phyloP scores from a whole-genome alignment of 2,329 filamentous ascomycete species.

The Leptosphaerulina australis region DNA sequence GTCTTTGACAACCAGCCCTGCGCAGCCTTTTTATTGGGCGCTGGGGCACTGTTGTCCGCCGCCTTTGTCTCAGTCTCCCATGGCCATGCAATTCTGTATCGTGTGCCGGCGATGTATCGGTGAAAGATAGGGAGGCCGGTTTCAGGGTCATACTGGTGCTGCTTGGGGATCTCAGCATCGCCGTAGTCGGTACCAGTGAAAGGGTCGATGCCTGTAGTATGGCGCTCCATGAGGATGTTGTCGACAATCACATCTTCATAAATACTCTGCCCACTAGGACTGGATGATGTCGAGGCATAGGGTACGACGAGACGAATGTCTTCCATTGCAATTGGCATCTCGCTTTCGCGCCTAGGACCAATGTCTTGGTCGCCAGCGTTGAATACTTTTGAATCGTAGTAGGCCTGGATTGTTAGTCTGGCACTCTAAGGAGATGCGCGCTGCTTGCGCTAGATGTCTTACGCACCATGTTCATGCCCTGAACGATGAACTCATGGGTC shows the following conservation, averaged over 20 bases:
- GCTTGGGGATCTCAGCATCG: constrained; percentile 30
- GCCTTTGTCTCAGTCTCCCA: constrained; percentile 32
- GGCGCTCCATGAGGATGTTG: constrained; percentile 38
- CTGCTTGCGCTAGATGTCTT: not conserved
- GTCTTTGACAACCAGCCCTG: constrained; percentile 23
- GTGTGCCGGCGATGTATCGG: constrained; percentile 46
- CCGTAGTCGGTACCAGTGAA: constrained; percentile 40
- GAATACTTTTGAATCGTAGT: constrained; percentile 51
- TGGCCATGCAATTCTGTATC: constrained; percentile 39
- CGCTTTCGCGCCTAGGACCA: constrained; percentile 54
- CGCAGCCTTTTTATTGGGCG: constrained; percentile 17
- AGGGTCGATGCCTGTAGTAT: constrained; percentile 41
- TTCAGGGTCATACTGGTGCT: constrained; percentile 40
- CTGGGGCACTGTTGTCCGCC: constrained; percentile 9
- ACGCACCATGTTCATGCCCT: constrained; percentile 51
- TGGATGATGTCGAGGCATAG: constrained; percentile 55
- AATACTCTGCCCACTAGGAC: constrained; percentile 64
- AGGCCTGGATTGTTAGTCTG: constrained; percentile 41
- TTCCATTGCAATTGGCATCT: constrained; percentile 68
- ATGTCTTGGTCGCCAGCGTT: constrained; percentile 33
- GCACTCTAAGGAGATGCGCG: not conserved
- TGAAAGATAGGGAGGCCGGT: constrained; percentile 40
- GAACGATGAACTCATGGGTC: constrained; percentile 43
- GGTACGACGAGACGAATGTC: constrained; percentile 83
- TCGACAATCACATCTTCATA: constrained; percentile 62